Percentiles rank a stretch among this genome's conserved stretches.
Conservation (phyloP, 2,329 filamentous ascomycete species). For the Dothideomycetes sp. region DNA sequence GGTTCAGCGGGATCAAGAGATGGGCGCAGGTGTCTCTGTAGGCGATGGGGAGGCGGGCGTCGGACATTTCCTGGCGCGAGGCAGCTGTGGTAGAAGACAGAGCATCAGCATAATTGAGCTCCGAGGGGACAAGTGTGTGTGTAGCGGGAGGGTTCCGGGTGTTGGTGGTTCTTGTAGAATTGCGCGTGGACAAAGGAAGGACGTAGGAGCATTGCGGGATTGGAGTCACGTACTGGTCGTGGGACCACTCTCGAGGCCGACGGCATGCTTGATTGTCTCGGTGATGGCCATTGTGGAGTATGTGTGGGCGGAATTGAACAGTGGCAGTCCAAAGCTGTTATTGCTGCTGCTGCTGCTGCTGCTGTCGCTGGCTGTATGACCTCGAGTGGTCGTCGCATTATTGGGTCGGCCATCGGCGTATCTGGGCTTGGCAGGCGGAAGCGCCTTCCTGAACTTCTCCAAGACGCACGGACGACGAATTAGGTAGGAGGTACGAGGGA, state of each 20-base stretch:
- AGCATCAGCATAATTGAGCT: conserved; percentile 11
- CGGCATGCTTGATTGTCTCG: conserved; percentile 40
- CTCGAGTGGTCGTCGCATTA: conserved; percentile 11
- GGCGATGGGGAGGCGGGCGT: conserved; percentile 73
- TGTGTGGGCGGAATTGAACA: conserved; percentile 6
- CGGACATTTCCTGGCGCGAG: conserved; percentile 86
- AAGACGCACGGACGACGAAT: no score
- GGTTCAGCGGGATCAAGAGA: conserved; percentile 90
- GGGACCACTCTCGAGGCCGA: conserved; percentile 33
- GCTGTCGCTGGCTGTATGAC: neutral
- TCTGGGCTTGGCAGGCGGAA: neutral
- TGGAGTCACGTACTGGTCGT: conserved; percentile 25
- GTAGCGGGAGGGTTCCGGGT: neutral
- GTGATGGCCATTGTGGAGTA: conserved; percentile 33
- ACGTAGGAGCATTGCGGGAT: neutral
- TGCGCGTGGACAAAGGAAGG: neutral
- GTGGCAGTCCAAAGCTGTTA: neutral
- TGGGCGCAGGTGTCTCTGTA: conserved; percentile 96
- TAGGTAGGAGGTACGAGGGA: no score
- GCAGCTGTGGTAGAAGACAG: conserved; percentile 47
- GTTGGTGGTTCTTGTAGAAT: neutral
- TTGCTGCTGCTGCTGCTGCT: no score
- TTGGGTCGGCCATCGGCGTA: neutral
- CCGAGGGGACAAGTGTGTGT: neutral
- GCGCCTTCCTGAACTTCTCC: conserved; percentile 1